Conservation (phyloP, 768 basidiomycete genomes). For the Tulasnella sp. region DNA sequence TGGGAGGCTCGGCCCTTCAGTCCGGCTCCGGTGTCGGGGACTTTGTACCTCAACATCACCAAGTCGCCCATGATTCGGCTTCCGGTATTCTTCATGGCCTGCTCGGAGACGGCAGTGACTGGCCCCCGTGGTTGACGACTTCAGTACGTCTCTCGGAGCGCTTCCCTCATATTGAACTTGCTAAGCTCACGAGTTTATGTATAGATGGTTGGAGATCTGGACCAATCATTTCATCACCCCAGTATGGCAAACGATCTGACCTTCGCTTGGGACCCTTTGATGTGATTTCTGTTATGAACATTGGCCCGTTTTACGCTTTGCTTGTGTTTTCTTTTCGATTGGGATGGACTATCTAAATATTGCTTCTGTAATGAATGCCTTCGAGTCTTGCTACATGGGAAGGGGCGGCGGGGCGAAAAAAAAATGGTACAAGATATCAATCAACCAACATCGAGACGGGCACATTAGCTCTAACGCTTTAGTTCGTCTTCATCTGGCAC, state of each 20-base stretch:
- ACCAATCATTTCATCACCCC: background rate
- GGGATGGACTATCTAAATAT: background rate
- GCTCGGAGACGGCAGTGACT: conserved; percentile 6
- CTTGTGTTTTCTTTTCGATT: background rate
- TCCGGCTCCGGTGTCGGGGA: background rate
- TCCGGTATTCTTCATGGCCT: background rate
- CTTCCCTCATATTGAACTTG: background rate
- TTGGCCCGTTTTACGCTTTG: background rate
- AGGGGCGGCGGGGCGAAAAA: too few species aligned
- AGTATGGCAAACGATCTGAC: background rate
- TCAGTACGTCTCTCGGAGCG: background rate
- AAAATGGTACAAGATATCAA: too few species aligned
- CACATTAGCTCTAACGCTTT: background rate
- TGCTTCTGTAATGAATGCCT: background rate
- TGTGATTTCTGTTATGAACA: background rate
- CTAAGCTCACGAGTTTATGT: background rate
- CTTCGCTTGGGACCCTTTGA: conserved; percentile 5
- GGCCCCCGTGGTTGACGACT: conserved; percentile 10
- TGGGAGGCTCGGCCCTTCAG: background rate
- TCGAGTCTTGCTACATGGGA: too few species aligned
- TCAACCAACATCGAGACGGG: too few species aligned
- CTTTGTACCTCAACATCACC: background rate
- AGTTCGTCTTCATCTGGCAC: background rate
- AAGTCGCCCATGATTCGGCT: background rate
- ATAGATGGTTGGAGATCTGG: conserved; percentile 10